phyloP scores from a whole-genome alignment of 2,329 filamentous ascomycete species.

The Beauveria asiatica region DNA sequence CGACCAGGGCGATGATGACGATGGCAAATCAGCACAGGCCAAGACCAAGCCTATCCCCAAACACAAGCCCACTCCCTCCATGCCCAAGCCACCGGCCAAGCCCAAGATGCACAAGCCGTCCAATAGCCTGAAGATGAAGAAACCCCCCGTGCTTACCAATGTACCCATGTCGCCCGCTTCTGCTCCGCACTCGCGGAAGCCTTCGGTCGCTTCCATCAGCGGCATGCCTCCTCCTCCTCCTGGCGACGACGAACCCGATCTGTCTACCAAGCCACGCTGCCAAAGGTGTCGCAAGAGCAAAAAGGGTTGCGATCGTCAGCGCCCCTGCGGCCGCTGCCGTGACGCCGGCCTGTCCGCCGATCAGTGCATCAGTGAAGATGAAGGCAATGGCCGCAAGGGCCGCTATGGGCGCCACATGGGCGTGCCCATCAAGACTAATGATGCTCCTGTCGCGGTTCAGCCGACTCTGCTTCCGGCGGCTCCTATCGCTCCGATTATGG shows the following conservation, averaged over 20 bases:
- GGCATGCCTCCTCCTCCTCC: constrained; percentile 23
- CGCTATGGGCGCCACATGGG: constrained; percentile 72
- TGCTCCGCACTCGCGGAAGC: constrained; percentile 66
- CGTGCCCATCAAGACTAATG: constrained; percentile 53
- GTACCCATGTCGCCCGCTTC: constrained; percentile 56
- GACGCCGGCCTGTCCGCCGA: constrained; percentile 91
- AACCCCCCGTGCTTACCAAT: constrained; percentile 30
- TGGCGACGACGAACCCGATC: constrained; percentile 69
- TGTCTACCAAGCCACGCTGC: constrained; percentile 93
- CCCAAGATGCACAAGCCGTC: constrained; percentile 33
- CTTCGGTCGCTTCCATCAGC: constrained; percentile 56
- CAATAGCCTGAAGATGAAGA: constrained; percentile 41
- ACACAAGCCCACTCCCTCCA: constrained; percentile 27
- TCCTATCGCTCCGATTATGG: constrained; percentile 31
- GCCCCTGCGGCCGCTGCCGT: constrained; percentile 89
- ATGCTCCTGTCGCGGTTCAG: constrained; percentile 29
- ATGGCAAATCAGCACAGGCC: constrained; percentile 25
- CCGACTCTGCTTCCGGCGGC: constrained; percentile 35
- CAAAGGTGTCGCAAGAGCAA: constrained; percentile 99
- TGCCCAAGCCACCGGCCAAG: constrained; percentile 30
- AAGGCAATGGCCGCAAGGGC: constrained; percentile 93
- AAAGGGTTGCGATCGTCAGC: constrained; percentile 95
- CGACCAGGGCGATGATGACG: constrained; percentile 27
- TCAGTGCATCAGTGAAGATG: constrained; percentile 93
- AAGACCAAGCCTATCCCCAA: constrained; percentile 35